Evolutionary conservation across 2,329 filamentous ascomycete species (phyloP), one percentile per base, ranked within the genome.

Genomic region (Epichloe amarillans): DNA sequence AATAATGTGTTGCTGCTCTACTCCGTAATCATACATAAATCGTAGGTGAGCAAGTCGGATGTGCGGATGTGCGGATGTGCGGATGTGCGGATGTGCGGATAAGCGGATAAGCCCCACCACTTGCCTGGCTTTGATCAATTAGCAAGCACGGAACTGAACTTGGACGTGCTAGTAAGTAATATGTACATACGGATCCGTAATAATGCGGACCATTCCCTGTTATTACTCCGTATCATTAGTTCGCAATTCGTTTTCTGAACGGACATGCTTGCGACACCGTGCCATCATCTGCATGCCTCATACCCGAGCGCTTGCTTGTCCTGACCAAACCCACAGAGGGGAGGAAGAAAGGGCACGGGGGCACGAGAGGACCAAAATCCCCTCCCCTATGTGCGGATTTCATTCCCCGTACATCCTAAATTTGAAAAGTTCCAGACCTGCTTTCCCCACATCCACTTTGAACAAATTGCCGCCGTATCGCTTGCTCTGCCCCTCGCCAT

Each of bases 391-490:
- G 26, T 30, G 30, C 30, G 10, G 30, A 30, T 30, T 36, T n/a
- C n/a, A 10, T 14, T 41, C 37, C 10, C 53, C n/a, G n/a, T 56
- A 62, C 53, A 82, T 67, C 67, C 75, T 82, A 65, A 86, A 88
- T 64, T 80, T 74, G 66, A 82, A 79, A 55, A 79, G 73, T 49
- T 74, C 71, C 61, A 82, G 59, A 0, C 88, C 87, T 59, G 67
- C 71, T 3, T 84, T 77, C 3, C 86, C 87, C 54, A 95, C 87
- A 62, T 93, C 79, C 46, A 91, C 76, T 64, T 75, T 80, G 68
- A 88, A 95, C 54, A 93, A 62, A 26, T 77, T 82, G 2, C 90
- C 89, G 36, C 82, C 80, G 53, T 79, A 76, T 65, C 74, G 74
- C 59, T 74, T 74, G 59, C 81, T 84, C 5, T 79, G 77, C 56